Conservation (phyloP, 768 basidiomycete genomes). For the Amyloporia xantha region DNA sequence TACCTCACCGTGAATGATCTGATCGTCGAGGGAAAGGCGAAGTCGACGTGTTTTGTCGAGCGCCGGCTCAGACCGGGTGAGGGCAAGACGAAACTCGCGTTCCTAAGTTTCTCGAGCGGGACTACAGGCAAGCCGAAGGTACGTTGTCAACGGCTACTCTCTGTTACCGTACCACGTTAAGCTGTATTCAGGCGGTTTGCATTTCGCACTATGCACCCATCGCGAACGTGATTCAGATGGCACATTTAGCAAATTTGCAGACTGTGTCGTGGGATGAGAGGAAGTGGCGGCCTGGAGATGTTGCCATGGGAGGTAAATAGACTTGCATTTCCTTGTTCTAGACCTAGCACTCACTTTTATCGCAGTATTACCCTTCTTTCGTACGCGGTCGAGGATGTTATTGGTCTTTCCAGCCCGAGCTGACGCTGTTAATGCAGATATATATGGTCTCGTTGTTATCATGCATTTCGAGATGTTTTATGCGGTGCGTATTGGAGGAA, state of each 20-base stretch:
- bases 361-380: constrained; percentile 17
- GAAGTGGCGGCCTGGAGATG: constrained; percentile 54
- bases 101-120: constrained; percentile 68
- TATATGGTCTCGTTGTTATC: constrained; percentile 60
- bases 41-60: constrained; percentile 38
- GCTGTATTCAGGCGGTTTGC: constrained; percentile 30
- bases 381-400: constrained; percentile 11
- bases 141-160: constrained; percentile 32
- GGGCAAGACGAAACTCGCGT: constrained; percentile 62
- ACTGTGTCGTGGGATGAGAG: constrained; percentile 34
- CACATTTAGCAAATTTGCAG: constrained; percentile 40
- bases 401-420: background rate
- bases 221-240: constrained; percentile 27
- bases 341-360: background rate
- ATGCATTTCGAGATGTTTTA: constrained; percentile 53
- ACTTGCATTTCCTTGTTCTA: background rate
- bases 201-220: constrained; percentile 32
- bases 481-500: constrained; percentile 33
- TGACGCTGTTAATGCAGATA: constrained; percentile 39
- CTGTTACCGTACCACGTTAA: constrained; percentile 37
- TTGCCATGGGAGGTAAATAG: constrained; percentile 47
- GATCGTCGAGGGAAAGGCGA: constrained; percentile 40
- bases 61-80: constrained; percentile 48
- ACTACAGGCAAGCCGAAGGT: constrained; percentile 75
- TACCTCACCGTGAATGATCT: constrained; percentile 37